phyloP scores from a whole-genome alignment of 139 green algal genomes.

The Coelastrella sp. region DNA sequence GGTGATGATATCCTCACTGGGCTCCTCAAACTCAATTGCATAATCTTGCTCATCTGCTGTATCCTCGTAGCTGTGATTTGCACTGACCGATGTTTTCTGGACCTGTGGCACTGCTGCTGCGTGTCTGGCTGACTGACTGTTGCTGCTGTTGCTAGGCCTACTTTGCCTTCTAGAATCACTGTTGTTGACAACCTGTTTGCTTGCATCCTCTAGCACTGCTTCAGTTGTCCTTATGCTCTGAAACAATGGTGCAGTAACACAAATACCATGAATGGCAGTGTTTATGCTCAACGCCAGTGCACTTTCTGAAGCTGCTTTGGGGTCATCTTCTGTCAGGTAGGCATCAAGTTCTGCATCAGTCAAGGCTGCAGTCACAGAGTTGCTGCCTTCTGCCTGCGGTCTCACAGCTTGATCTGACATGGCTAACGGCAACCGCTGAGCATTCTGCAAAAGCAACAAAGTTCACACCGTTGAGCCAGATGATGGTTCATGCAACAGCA shows the following conservation, averaged over 20 bases:
- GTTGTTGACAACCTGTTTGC: not conserved
- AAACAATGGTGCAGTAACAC: too few relatives aligned
- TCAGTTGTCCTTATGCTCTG: too few relatives aligned
- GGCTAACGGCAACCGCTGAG: not conserved
- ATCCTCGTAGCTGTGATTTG: not conserved
- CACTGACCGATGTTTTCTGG: not conserved
- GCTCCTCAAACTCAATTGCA: not conserved
- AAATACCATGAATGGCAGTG: too few relatives aligned
- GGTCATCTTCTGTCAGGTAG: not conserved
- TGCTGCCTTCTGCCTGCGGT: not conserved
- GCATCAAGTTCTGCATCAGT: constrained; percentile 32
- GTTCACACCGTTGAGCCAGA: too few relatives aligned
- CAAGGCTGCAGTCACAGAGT: not conserved
- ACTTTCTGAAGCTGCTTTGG: not conserved
- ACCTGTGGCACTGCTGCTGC: not conserved
- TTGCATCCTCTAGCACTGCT: not conserved
- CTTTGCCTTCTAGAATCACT: not conserved
- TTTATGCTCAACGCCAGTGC: not conserved
- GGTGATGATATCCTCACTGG: not conserved
- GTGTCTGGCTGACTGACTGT: not conserved
- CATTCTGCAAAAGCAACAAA: too few relatives aligned
- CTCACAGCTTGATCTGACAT: not conserved
- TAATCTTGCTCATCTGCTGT: not conserved
- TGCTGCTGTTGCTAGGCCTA: not conserved
- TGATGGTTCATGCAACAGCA: too few relatives aligned